These are phyloP conservation scores for Phylloporus sp. DNA, from an alignment of 768 basidiomycete species.

Conservation along the genomic window DNA sequence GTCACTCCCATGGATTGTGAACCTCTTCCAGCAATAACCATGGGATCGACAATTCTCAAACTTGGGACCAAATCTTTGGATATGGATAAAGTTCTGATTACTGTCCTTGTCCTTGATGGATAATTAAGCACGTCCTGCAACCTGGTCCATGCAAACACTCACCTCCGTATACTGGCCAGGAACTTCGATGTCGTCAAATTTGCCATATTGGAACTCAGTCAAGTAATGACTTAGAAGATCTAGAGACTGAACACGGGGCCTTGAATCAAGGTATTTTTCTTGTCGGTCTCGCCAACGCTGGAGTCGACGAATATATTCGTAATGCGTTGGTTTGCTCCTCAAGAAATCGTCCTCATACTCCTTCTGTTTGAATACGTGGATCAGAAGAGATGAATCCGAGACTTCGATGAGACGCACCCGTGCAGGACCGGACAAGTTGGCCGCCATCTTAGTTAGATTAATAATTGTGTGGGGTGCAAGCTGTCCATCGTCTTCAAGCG, in stretches of 20 bases:
- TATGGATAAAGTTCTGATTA: constrained; percentile 85
- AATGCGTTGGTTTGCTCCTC: constrained; percentile 67
- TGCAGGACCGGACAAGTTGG: constrained; percentile 53
- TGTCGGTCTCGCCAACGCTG: constrained; percentile 92
- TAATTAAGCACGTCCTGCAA: constrained; percentile 1
- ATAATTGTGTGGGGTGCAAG: constrained; percentile 51
- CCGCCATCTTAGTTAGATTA: constrained; percentile 57
- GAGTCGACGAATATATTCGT: constrained; percentile 86
- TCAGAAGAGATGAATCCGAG: neutral
- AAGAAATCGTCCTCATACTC: constrained; percentile 93
- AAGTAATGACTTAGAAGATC: constrained; percentile 89
- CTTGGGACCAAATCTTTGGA: constrained; percentile 85
- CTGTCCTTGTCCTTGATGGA: constrained; percentile 82
- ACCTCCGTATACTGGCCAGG: constrained; percentile 99
- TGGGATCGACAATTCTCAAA: constrained; percentile 88
- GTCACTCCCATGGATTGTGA: constrained; percentile 88
- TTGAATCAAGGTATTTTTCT: constrained; percentile 76
- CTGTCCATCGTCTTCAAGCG: constrained; percentile 64
- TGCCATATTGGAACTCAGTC: constrained; percentile 96
- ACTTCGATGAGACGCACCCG: constrained; percentile 43
- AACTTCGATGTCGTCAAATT: constrained; percentile 96
- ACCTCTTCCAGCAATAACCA: constrained; percentile 83
- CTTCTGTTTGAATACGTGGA: constrained; percentile 43
- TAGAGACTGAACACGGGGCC: constrained; percentile 80
- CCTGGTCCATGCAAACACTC: constrained; percentile 9